A percentile compares a stretch with the other conserved stretches of the same genome.
phyloP scores from a whole-genome alignment of 306 rosid species.

The Trichosanthes cucumerina region DNA sequence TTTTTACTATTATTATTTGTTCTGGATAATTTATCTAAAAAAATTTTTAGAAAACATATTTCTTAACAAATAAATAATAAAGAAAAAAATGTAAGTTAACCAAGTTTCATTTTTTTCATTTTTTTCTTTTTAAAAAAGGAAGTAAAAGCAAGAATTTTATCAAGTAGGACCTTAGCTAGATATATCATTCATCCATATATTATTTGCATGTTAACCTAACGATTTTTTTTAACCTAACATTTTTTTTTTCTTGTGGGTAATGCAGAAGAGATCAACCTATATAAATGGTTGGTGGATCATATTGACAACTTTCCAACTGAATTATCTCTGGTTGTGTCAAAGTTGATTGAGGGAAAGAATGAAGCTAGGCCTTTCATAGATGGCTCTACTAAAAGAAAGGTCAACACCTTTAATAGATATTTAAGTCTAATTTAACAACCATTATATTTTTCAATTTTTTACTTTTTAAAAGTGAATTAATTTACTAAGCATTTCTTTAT shows the following conservation, averaged over 20 bases:
- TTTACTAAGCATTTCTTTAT: background rate
- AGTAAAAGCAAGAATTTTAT: background rate
- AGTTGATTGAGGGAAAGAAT: slow-evolving; percentile 13
- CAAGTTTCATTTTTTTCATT: no score
- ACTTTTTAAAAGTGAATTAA: background rate
- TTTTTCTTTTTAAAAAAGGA: no score
- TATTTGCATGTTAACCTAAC: background rate
- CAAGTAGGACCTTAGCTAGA: background rate
- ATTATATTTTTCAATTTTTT: background rate
- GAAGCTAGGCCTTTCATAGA: slow-evolving; percentile 27
- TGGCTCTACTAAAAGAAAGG: slow-evolving; percentile 38
- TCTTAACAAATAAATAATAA: no score
- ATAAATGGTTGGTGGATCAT: slow-evolving; percentile 1
- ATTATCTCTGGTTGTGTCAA: background rate
- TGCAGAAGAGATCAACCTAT: slow-evolving; percentile 3
- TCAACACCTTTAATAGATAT: background rate
- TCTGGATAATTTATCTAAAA: background rate
- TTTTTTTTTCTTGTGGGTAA: background rate
- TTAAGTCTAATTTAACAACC: background rate
- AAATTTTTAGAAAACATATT: no score
- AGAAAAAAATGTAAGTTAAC: background rate
- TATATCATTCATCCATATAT: background rate
- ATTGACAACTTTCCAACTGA: background rate
- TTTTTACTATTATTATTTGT: background rate
- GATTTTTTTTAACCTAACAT: no score